Conservation (phyloP, 2,329 filamentous ascomycete species). For the Penicillium sp. region DNA sequence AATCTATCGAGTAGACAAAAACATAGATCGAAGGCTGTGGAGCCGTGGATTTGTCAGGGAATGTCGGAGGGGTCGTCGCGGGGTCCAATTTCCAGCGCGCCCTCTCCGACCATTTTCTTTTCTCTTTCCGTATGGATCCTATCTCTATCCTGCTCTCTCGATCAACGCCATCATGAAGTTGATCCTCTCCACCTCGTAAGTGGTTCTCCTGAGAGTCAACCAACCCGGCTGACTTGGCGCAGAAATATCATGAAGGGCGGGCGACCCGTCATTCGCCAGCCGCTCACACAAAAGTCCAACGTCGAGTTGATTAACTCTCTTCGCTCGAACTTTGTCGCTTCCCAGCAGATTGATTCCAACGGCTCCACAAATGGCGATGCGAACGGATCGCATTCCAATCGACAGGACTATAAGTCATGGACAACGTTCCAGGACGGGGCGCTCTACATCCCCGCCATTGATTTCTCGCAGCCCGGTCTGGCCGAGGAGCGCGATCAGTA, state of each 20-base stretch:
- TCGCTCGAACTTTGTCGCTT: slow-evolving; percentile 74
- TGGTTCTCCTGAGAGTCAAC: slow-evolving; percentile 9
- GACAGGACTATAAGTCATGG: slow-evolving; percentile 56
- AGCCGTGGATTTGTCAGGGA: slow-evolving; percentile 21
- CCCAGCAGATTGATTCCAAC: slow-evolving; percentile 58
- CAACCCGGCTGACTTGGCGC: slow-evolving; percentile 2
- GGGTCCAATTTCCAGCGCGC: slow-evolving; percentile 17
- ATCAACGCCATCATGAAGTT: slow-evolving; percentile 71
- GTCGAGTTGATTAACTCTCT: slow-evolving; percentile 88
- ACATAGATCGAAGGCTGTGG: not conserved
- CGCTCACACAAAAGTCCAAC: slow-evolving; percentile 78
- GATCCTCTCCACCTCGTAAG: slow-evolving; percentile 81
- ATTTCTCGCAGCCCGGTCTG: slow-evolving; percentile 68
- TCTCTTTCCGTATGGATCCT: not conserved
- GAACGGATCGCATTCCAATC: slow-evolving; percentile 8
- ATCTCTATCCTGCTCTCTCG: not conserved
- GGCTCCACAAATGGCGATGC: slow-evolving; percentile 11
- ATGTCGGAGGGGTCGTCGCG: slow-evolving; percentile 16
- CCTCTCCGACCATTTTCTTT: not conserved
- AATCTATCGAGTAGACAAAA: not conserved
- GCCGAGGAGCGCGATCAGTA: slow-evolving; percentile 80
- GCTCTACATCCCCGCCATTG: slow-evolving; percentile 75
- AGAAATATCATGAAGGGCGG: slow-evolving; percentile 82
- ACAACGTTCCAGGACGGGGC: slow-evolving; percentile 61
- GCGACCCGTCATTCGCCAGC: slow-evolving; percentile 78